These are phyloP conservation scores for Podaxis sp. DNA, from an alignment of 768 basidiomycete species.

Conservation along the genomic window DNA sequence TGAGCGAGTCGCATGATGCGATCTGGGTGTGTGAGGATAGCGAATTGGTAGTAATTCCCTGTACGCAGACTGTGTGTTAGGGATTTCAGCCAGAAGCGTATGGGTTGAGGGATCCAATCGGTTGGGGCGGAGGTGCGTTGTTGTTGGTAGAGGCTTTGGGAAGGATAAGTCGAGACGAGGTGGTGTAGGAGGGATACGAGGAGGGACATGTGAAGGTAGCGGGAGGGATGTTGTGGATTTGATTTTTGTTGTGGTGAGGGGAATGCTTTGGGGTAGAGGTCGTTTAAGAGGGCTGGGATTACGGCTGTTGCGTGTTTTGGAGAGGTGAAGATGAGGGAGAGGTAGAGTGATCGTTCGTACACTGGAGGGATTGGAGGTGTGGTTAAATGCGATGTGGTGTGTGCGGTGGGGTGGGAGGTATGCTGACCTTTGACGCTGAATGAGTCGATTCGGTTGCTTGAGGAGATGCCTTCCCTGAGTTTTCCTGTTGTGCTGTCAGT, in stretches of 20 bases:
- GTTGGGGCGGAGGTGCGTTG: constrained; percentile 40
- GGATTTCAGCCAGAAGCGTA: constrained; percentile 51
- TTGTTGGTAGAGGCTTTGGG: constrained; percentile 55
- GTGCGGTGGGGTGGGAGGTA: neutral
- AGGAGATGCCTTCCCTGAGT: constrained; percentile 68
- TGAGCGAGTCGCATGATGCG: constrained; percentile 23
- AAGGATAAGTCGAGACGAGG: constrained; percentile 59
- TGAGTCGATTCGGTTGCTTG: constrained; percentile 54
- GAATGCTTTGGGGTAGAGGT: constrained; percentile 36
- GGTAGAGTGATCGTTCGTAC: constrained; percentile 71
- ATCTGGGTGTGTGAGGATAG: constrained; percentile 36
- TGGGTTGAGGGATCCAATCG: constrained; percentile 35
- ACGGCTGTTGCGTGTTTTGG: constrained; percentile 61
- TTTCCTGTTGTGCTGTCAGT: constrained; percentile 48
- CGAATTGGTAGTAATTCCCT: constrained; percentile 53
- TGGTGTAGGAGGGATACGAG: constrained; percentile 58
- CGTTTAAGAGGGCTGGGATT: constrained; percentile 55
- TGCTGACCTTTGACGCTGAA: constrained; percentile 69
- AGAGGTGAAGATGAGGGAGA: constrained; percentile 61
- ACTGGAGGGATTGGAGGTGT: constrained; percentile 34
- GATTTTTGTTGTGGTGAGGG: neutral
- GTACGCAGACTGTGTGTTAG: constrained; percentile 52
- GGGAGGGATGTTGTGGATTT: no score
- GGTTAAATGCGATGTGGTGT: neutral
- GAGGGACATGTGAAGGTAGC: constrained; percentile 22